These are phyloP conservation scores for Hanseniaspora valbyensis DNA, from an alignment of 805 yeast genomes.

Conservation along the genomic window DNA sequence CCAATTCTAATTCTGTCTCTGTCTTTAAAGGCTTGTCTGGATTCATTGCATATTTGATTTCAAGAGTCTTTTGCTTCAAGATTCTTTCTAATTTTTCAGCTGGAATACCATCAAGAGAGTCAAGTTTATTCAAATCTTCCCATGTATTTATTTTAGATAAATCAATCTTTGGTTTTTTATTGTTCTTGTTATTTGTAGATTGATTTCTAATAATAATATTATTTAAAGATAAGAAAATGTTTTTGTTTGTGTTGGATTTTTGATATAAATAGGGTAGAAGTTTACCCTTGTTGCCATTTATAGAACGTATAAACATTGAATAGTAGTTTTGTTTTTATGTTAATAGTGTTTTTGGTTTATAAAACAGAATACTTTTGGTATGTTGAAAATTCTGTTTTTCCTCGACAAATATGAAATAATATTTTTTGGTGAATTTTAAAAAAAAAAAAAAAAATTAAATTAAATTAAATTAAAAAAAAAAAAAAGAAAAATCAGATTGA, in stretches of 20 bases:
- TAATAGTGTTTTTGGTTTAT: too few species aligned
- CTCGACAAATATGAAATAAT: too few species aligned
- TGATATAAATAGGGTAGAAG: too few species aligned
- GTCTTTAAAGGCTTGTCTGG: conserved; percentile 7
- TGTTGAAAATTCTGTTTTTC: too few species aligned
- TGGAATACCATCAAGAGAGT: conserved; percentile 27
- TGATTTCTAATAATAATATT: neutral
- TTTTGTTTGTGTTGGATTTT: neutral
- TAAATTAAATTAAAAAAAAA: too few species aligned
- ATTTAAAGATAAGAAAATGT: neutral
- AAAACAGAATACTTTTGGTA: too few species aligned
- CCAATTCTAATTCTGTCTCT: conserved; percentile 21
- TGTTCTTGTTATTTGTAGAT: neutral
- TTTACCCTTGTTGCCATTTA: too few species aligned
- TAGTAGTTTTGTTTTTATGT: too few species aligned
- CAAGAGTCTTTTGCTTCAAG: conserved; percentile 26
- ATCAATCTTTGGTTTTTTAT: neutral
- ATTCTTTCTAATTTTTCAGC: conserved; percentile 26
- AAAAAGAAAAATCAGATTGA: too few species aligned
- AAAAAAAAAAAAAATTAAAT: too few species aligned
- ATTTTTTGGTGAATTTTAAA: too few species aligned
- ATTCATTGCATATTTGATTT: conserved; percentile 19
- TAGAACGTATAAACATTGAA: too few species aligned
- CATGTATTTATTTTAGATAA: conserved; percentile 20
- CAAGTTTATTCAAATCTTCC: conserved; percentile 27